Base-by-base conservation (phyloP, 192 early-diverging fungal genomes). In the Coemansia guatemalensis region DNA sequence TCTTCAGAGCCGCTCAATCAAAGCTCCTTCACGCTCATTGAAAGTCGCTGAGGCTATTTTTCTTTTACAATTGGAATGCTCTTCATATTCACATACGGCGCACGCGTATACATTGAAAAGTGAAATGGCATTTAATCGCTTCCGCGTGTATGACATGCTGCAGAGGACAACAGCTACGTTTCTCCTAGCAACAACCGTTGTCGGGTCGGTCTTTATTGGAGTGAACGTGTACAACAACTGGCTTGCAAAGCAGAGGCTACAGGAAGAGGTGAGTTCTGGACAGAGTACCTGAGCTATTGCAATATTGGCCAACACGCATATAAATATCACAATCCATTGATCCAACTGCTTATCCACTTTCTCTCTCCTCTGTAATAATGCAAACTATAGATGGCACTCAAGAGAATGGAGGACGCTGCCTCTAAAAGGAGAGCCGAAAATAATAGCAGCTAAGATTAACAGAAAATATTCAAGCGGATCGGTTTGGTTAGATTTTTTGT, bases 141-240 rank as follows among this genome's bases (percentile, higher is more conserved):
- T 68, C 62, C 75, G 75, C 54, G 21, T 78, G 39, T 78, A 78
- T 66, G 75, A 78, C 51, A 53, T 72, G 29, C 49, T 69, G 54
- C 75, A 78, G 50, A 47, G 41, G 50, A 60, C 75, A 9, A 8
- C 65, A 8, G 53, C 69, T 25, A 72, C 69, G 8, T 21, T 58
- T 33, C 66, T 78, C 8, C 41, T 78, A 32, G 65, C 44, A 12
- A 71, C 65, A 8, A 78, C 75, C 8, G 55, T 78, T 21, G 27
- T 58, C 21, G 75, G 75, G n/a, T 22, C 48, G 6, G 35, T 53
- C 48, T 78, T 78, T 58, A 68, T 78, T 39, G 49, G 62, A 12
- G 30, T 60, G 32, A 78, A 78, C 62, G 69, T 78, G 14, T 78
- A 78, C 44, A 69, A 71, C 59, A 78, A 78, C 62, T 78, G 67